These are phyloP conservation scores for Protoeuglena noctilucae DNA, from an alignment of 139 green algal genomes.

Conservation along the genomic window DNA sequence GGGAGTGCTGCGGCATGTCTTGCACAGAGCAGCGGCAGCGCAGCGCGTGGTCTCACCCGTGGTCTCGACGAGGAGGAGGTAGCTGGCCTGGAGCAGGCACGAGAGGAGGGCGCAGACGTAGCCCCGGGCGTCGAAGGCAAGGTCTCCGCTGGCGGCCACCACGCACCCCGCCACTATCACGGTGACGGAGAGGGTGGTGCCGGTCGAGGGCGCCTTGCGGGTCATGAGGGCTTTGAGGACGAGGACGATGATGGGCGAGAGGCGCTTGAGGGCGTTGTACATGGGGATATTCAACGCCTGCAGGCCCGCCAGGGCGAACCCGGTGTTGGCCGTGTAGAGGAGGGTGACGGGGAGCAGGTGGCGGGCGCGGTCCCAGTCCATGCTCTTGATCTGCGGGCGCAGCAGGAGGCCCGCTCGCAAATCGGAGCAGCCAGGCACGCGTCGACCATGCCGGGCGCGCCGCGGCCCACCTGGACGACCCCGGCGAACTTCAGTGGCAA, in stretches of 20 bases:
- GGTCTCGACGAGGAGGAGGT: conserved; percentile 60
- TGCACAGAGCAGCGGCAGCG: no score
- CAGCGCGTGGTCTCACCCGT: no score
- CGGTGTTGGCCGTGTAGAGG: conserved; percentile 28
- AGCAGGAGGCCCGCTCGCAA: no score
- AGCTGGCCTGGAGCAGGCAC: conserved; percentile 40
- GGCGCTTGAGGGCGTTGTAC: conserved; percentile 42
- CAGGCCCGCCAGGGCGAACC: conserved; percentile 29
- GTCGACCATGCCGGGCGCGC: no score
- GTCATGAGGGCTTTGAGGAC: conserved; percentile 10
- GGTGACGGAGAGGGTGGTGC: conserved; percentile 21
- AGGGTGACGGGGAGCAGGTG: conserved; percentile 16
- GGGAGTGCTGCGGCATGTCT: no score
- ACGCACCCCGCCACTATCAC: conserved; percentile 40
- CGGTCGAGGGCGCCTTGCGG: conserved; percentile 7
- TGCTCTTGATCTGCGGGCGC: no score
- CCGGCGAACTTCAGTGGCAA: no score
- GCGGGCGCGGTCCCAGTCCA: conserved; percentile 3
- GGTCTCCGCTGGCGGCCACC: conserved; percentile 24
- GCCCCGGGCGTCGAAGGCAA: conserved; percentile 14
- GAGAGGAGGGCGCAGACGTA: conserved; percentile 43
- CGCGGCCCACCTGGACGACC: no score
- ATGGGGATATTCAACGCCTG: conserved; percentile 27
- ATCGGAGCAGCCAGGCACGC: no score
- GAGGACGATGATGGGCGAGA: conserved; percentile 40